Evolutionary conservation across 164 flowering plant species (phyloP).

Genomic region (Umbilicus rupestris): DNA sequence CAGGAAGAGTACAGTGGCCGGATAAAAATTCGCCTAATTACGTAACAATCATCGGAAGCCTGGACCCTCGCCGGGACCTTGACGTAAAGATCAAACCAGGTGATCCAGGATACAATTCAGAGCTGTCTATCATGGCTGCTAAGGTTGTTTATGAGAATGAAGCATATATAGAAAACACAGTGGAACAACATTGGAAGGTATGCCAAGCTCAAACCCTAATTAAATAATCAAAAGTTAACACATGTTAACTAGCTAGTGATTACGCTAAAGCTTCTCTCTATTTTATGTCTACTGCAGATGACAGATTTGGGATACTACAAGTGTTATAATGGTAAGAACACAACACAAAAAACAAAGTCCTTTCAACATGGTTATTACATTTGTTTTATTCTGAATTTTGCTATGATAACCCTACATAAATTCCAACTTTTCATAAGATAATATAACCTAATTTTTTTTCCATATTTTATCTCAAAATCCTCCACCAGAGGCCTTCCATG

Average conservation of each 20-base stretch:
- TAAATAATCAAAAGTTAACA: background rate
- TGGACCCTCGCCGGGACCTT: constrained; percentile 31
- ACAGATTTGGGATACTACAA: constrained; percentile 40
- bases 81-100: constrained; percentile 23
- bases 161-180: constrained; percentile 17
- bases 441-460: no score
- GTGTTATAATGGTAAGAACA: constrained; percentile 59
- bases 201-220: background rate
- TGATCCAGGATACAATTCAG: constrained; percentile 15
- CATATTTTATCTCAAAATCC: no score
- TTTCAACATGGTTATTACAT: background rate
- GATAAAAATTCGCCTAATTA: constrained; percentile 19
- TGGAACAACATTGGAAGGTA: constrained; percentile 42
- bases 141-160: constrained; percentile 42
- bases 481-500: no score
- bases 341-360: background rate
- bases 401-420: no score
- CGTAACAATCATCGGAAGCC: constrained; percentile 22
- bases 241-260: background rate
- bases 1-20: constrained; percentile 27
- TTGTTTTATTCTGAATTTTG: background rate
- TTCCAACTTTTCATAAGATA: no score
- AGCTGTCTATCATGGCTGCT: constrained; percentile 40
- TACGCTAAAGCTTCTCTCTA: background rate
- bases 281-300: constrained; percentile 47